These are phyloP conservation scores for Macroventuria anomochaeta DNA, from an alignment of 2,329 filamentous ascomycete species.

Conservation along the genomic window DNA sequence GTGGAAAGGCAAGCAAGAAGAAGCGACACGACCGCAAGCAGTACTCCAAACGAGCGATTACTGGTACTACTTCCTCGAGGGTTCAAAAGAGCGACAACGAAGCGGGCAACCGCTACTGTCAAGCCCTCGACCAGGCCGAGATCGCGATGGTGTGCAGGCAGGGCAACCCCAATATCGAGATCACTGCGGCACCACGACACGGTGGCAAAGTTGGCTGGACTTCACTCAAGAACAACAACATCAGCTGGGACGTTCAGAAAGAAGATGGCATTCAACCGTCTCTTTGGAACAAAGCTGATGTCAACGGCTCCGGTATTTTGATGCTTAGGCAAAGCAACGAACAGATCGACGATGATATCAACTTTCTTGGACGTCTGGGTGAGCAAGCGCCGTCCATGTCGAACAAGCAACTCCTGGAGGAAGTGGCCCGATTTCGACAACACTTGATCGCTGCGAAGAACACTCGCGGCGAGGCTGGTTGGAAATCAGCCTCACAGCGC, in stretches of 20 bases:
- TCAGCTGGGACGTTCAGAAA: conserved; percentile 22
- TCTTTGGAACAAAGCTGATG: conserved; percentile 22
- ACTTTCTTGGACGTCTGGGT: background rate
- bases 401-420: background rate
- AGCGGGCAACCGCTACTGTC: conserved; percentile 16
- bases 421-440: background rate
- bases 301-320: conserved; percentile 15
- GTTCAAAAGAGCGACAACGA: conserved; percentile 18
- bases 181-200: conserved; percentile 13
- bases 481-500: conserved; percentile 2
- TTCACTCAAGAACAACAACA: conserved; percentile 30
- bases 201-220: conserved; percentile 21
- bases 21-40: conserved; percentile 20
- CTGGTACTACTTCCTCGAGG: conserved; percentile 2
- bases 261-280: conserved; percentile 18
- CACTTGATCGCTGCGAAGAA: background rate
- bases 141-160: conserved; percentile 3
- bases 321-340: conserved; percentile 14
- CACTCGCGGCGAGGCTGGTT: conserved; percentile 12
- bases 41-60: conserved; percentile 3
- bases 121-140: conserved; percentile 8
- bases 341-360: conserved; percentile 5
- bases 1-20: conserved; percentile 18
- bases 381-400: background rate
- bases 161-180: conserved; percentile 20